A percentile compares a stretch with the other conserved stretches of the same genome.
Conservation (phyloP, 2,329 filamentous ascomycete genomes). For the Trichoderma polysporum region DNA sequence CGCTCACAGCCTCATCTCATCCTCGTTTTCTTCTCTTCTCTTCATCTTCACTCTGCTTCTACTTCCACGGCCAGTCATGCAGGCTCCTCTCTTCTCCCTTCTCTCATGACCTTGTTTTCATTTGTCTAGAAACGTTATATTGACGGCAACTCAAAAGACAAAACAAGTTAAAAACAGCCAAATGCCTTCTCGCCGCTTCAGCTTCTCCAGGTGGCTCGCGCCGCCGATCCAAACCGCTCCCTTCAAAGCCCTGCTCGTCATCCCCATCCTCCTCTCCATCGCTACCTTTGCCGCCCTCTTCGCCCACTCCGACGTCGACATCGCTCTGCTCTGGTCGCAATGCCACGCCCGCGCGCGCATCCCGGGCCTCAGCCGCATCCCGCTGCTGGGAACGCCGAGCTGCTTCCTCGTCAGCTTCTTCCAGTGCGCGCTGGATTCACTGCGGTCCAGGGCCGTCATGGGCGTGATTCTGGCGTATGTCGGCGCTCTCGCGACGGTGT, state of each 20-base stretch:
- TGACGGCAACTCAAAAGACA: neutral
- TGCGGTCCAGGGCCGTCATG: constrained; percentile 43
- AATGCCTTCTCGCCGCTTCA: neutral
- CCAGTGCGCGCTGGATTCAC: constrained; percentile 42
- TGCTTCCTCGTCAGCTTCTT: constrained; percentile 55
- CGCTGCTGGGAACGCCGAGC: constrained; percentile 44
- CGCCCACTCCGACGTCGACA: constrained; percentile 50
- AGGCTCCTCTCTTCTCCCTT: too few species aligned
- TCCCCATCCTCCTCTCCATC: constrained; percentile 47
- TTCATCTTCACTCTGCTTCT: too few species aligned
- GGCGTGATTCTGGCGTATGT: constrained; percentile 45
- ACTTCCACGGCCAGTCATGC: neutral
- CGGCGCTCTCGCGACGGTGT: constrained; percentile 49
- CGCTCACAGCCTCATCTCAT: neutral
- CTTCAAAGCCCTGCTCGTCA: constrained; percentile 52
- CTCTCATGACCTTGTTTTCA: too few species aligned
- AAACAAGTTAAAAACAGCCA: too few species aligned
- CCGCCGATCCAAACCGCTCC: constrained; percentile 53
- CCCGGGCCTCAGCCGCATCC: constrained; percentile 45
- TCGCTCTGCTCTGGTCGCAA: constrained; percentile 53
- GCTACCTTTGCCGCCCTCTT: constrained; percentile 44
- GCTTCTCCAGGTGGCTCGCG: neutral
- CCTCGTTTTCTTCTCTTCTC: neutral
- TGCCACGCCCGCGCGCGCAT: constrained; percentile 50
- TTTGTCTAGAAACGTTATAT: neutral